Evolutionary conservation across 2,329 filamentous ascomycete species (phyloP), one percentile per base, ranked within the genome.

Genomic region (Leptoxyphium fumago): DNA sequence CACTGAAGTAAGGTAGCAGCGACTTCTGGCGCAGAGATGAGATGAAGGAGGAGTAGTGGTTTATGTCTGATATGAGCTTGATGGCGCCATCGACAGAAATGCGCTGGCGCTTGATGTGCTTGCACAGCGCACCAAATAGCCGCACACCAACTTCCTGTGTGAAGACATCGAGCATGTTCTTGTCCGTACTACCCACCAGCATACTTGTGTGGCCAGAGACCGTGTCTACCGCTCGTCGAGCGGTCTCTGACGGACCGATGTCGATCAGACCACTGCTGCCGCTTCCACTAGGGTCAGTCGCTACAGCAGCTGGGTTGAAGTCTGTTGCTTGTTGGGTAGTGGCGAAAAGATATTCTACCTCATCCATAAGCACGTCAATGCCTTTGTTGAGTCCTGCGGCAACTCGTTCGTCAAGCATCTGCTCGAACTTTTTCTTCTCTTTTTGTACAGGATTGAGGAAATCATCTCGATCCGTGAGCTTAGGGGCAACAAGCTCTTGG

Each of bases 381-480:
- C 91, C 91, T 67, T 94, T 95, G 64, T 95, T 95, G 49, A 98
- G 70, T 1, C 93, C 93, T 8, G 89, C 87, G 3, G 91, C 91
- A 7, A 98, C 91, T 47, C 85, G 84, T 64, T 96, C 91, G 58
- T 98, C 91, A 1, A 98, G 79, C 83, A 95, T 94, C 60, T 95
- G 88, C 70, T 98, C 91, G 56, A 96, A 98, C 52, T 85, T 87
- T 68, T 95, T 96, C 75, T 98, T 98, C 51, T 91, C 88, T 54
- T 95, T 82, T 29, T 84, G 83, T 0, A 88, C 85, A 15, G 87
- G 83, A 57, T 94, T 86, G 40, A 98, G 71, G 57, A 98, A 98
- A 64, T 98, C 91, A 59, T 94, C 93, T 38, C 84, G 80, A 59
- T 96, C 89, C 1, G 83, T 83, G 43, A 98, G 79, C 55, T 84